phyloP scores from a whole-genome alignment of 257 asterid species.

The Asclepias syriaca region DNA sequence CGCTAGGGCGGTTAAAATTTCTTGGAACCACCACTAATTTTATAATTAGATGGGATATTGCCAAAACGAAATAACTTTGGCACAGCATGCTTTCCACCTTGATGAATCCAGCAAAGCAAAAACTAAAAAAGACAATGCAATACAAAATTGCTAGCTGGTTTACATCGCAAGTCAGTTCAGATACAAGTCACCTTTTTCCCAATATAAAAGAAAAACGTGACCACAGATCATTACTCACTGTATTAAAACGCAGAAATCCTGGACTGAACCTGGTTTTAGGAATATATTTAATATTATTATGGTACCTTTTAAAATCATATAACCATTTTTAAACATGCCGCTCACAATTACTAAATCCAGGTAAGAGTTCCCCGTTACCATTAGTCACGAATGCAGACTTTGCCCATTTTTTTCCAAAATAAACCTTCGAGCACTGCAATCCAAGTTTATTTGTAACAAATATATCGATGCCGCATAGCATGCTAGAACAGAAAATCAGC shows the following conservation, averaged over 20 bases:
- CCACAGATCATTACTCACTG: not conserved
- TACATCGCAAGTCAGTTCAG: not conserved
- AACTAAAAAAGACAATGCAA: not conserved
- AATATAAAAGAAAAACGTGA: not conserved
- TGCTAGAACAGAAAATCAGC: slow-evolving; percentile 10
- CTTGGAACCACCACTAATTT: not conserved
- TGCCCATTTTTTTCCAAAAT: not conserved
- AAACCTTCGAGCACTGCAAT: not conserved
- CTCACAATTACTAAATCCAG: too few relatives aligned
- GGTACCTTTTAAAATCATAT: too few relatives aligned
- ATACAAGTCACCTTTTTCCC: not conserved
- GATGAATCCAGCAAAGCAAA: not conserved
- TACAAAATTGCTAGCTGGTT: not conserved
- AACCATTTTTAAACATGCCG: too few relatives aligned
- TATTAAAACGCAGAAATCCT: not conserved
- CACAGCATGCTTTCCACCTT: not conserved
- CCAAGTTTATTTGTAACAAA: not conserved
- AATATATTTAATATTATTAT: too few relatives aligned
- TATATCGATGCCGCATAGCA: slow-evolving; percentile 2
- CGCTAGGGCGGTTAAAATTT: not conserved
- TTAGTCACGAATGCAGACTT: not conserved
- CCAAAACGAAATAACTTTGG: not conserved
- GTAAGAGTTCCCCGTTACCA: too few relatives aligned
- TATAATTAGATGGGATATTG: not conserved
- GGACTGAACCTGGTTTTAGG: too few relatives aligned